phyloP scores from a whole-genome alignment of 306 rosid species.

The Glycyrrhiza uralensis region DNA sequence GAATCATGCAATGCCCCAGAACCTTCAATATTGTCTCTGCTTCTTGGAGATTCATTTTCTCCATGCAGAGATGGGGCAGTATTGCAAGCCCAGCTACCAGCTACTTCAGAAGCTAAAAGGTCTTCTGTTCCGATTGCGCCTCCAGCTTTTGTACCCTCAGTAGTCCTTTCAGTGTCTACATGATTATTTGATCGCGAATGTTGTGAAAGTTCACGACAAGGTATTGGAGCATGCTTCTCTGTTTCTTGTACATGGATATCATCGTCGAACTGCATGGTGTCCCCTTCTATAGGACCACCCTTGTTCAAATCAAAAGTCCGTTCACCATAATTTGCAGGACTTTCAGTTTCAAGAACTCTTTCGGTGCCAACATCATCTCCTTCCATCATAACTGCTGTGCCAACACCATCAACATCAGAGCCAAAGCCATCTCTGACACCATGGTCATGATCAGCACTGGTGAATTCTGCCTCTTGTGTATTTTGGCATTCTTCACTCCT shows the following conservation, averaged over 20 bases:
- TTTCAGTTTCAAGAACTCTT: constrained; percentile 71
- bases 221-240: constrained; percentile 47
- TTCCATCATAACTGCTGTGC: constrained; percentile 42
- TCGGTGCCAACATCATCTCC: constrained; percentile 69
- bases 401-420: constrained; percentile 64
- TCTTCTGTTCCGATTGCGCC: constrained; percentile 63
- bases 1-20: constrained; percentile 50
- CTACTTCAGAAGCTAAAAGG: constrained; percentile 88
- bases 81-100: constrained; percentile 92
- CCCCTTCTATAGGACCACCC: constrained; percentile 44
- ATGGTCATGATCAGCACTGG: constrained; percentile 57
- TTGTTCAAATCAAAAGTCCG: constrained; percentile 54
- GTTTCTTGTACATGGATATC: constrained; percentile 58
- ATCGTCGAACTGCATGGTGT: constrained; percentile 73
- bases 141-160: constrained; percentile 65
- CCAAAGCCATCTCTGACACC: constrained; percentile 69
- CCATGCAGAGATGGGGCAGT: constrained; percentile 74
- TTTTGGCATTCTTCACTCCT: constrained; percentile 69
- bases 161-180: constrained; percentile 37
- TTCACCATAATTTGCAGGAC: constrained; percentile 51
- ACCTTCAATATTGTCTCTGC: constrained; percentile 49
- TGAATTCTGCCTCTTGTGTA: constrained; percentile 80
- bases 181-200: constrained; percentile 51
- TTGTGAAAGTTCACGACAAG: constrained; percentile 36
- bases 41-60: constrained; percentile 63